Evolutionary conservation across 2,329 filamentous ascomycete genomes (phyloP), one percentile per base, ranked within the genome.

Genomic region (Apiospora arundinis): DNA sequence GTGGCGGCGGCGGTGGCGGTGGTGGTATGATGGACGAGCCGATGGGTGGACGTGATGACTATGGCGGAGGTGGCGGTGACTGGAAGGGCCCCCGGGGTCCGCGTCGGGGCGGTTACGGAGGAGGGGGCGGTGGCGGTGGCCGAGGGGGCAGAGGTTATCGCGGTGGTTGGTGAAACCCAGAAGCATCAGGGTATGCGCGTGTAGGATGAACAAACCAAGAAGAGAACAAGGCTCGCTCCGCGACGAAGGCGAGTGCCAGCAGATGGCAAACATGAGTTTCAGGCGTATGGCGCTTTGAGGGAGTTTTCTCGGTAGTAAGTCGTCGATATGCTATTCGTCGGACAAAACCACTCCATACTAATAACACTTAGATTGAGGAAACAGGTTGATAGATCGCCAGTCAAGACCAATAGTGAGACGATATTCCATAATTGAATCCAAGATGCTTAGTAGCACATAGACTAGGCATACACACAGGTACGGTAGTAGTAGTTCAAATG

Each of bases 61-160:
- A 85, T 16, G 86, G 87, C 28, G 84, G 82, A 7, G 82, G 82
- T 72, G 84, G 82, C 5, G 82, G 82, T 1, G 83, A 82, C 79
- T 82, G 81, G 48, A 82, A 81, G 69, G 85, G 85, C 3, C 80
- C 85, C 0, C 79, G 89, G 77, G 81, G 89, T 72, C 80, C 88
- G 65, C 83, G 89, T 42, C 85, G 88, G 2, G 87, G 87, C 69
- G 88, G 88, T 68, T 85, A 86, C 2, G 88, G 86, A 67, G 86
- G 88, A 52, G 87, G 86, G 9, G 87, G 87, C 67, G 86, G 82
- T 66, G 83, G 83, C 73, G 78, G 82, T 45, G 77, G 79, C 37
- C 77, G 80, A 44, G 74, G 84, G 23, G 82, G 87, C 70, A 74
- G 76, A 18, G 74, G 76, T 21, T 87, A 84, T 74, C 82, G 86